phyloP scores from a whole-genome alignment of 345 rosid species.

The Moringa oleifera region DNA sequence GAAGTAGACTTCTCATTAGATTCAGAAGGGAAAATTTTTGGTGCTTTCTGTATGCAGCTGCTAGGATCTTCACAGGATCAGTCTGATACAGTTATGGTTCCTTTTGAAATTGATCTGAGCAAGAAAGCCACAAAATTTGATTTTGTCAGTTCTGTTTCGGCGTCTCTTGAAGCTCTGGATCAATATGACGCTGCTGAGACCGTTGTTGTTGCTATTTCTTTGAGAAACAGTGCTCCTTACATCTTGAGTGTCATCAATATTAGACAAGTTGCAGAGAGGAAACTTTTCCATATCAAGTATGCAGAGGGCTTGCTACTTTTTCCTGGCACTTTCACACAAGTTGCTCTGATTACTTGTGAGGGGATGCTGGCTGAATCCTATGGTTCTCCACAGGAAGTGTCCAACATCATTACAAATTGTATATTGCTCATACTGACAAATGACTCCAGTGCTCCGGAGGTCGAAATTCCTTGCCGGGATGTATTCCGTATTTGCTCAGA shows the following conservation, averaged over 20 bases:
- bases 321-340: conserved; percentile 48
- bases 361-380: conserved; percentile 19
- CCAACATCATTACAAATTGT: conserved; percentile 27
- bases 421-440: conserved; percentile 47
- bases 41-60: conserved; percentile 50
- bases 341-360: conserved; percentile 42
- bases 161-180: conserved; percentile 38
- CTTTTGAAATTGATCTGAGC: conserved; percentile 46
- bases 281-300: conserved; percentile 45
- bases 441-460: conserved; percentile 45
- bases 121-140: conserved; percentile 17
- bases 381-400: conserved; percentile 25
- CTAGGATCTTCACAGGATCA: conserved; percentile 37
- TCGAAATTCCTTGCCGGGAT: conserved; percentile 49
- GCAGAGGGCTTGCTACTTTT: conserved; percentile 55
- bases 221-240: conserved; percentile 40
- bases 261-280: conserved; percentile 32
- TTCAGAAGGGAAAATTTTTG: conserved; percentile 39
- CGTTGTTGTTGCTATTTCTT: conserved; percentile 36
- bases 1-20: conserved; percentile 51
- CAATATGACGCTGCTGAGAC: conserved; percentile 28
- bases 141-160: conserved; percentile 21
- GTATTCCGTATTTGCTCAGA: conserved; percentile 33
- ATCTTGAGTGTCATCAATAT: conserved; percentile 36
- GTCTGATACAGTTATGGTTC: conserved; percentile 44